Evolutionary conservation across 805 yeast genomes (phyloP), one percentile per base, ranked within the genome.

Genomic region (Saturnispora ahearnii): DNA sequence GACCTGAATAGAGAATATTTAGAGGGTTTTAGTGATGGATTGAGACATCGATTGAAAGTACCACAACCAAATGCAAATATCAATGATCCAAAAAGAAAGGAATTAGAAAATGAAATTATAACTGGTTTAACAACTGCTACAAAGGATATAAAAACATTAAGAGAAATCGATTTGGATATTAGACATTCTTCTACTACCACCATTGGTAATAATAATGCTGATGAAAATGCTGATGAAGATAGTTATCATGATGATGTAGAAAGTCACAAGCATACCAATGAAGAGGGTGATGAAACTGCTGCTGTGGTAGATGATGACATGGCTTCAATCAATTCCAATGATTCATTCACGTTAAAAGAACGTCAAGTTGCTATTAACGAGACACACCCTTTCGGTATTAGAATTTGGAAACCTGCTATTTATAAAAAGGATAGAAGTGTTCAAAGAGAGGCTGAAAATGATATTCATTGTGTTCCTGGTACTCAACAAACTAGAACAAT

Each of bases 351-450:
- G 4, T 73, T 91, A 49, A 74, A 93, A 53, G 96, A 90, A 57
- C 81, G 97, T 56, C 99, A 93, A 66, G 90, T 87, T 58, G 99
- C 99, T 13, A 93, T 93, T 62, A 93, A 93, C 62, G 82, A 86
- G 47, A 89, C 97, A 4, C 99, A 93, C 71, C 99, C 99, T 0
- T 93, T 93, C 61, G 99, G 99, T 74, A 91, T 93, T 43, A 84
- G 96, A 65, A 87, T 93, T 59, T 93, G 99, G 99, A 93, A 93
- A 62, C 99, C 99, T 1, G 96, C 98, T 2, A 71, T 93, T 50
- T 93, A 93, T 68, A 93, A 93, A 64, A 93, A 93, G 65, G 77
- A 78, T 52, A 81, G 99, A 60, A 87, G 96, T 4, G 97, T 93
- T 31, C 93, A 93, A 57, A 74, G 81, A 38, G 82, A 87, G 51